Percentiles rank a stretch among this genome's conserved stretches.
These are phyloP conservation scores for Apiospora pterosperma DNA, from an alignment of 2,329 filamentous ascomycete genomes.

Conservation along the genomic window DNA sequence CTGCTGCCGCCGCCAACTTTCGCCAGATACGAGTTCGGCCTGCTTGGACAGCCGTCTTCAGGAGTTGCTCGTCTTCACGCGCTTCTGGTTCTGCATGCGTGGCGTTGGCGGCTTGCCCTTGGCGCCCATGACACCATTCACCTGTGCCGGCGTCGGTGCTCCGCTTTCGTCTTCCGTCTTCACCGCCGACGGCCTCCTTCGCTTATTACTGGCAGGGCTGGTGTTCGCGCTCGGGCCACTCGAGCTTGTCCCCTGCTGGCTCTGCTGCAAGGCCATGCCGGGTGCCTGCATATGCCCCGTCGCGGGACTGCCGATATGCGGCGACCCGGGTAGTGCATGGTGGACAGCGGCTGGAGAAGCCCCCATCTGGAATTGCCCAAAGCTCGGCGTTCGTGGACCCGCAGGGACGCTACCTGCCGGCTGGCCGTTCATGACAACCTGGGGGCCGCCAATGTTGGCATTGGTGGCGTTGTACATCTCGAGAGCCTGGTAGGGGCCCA, in stretches of 20 bases:
- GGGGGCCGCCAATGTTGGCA: constrained; percentile 37
- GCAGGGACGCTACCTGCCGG: constrained; percentile 31
- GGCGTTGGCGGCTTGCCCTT: constrained; percentile 55
- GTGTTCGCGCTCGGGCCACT: constrained; percentile 67
- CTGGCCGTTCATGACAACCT: constrained; percentile 44
- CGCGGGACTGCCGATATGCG: constrained; percentile 59
- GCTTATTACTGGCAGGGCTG: constrained; percentile 58
- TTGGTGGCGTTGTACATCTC: constrained; percentile 52
- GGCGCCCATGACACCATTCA: constrained; percentile 47
- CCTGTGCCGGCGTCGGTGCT: constrained; percentile 48
- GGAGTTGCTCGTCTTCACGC: constrained; percentile 18
- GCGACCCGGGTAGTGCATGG: constrained; percentile 59
- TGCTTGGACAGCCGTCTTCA: background rate
- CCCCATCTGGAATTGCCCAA: constrained; percentile 54
- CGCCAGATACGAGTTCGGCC: background rate
- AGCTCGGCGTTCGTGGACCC: constrained; percentile 51
- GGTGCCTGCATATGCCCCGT: constrained; percentile 62
- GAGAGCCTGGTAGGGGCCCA: constrained; percentile 56
- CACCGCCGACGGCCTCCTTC: constrained; percentile 53
- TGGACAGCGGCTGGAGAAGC: constrained; percentile 59
- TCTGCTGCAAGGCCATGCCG: constrained; percentile 64
- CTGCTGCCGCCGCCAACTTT: background rate
- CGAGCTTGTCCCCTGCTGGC: constrained; percentile 64
- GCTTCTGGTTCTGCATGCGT: constrained; percentile 53
- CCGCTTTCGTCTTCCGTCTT: constrained; percentile 55